A percentile compares a stretch with the other conserved stretches of the same genome.
Conservation (phyloP, 768 basidiomycete species). For the Mycena galopus region DNA sequence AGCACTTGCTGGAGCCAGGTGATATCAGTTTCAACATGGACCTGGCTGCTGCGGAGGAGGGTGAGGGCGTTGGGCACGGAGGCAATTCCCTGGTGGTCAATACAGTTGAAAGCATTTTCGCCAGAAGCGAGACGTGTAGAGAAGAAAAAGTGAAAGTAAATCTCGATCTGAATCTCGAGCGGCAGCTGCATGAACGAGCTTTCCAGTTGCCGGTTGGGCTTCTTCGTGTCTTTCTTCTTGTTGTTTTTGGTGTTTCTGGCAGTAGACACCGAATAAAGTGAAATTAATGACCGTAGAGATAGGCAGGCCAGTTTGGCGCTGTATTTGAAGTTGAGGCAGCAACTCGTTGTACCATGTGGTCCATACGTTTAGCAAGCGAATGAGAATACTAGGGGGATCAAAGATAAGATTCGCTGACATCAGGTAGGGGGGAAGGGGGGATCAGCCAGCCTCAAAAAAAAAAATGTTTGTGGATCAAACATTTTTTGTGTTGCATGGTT, state of each 20-base stretch:
- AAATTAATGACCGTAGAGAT: no score
- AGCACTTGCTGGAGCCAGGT: conserved; percentile 21
- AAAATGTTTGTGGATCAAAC: no score
- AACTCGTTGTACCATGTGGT: no score
- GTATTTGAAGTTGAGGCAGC: no score
- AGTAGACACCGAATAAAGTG: no score
- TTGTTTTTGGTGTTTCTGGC: background rate
- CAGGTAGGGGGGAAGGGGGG: no score
- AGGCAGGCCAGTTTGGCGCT: no score
- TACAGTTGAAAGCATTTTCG: background rate
- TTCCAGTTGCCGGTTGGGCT: background rate
- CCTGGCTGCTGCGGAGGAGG: conserved; percentile 9
- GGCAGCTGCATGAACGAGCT: conserved; percentile 7
- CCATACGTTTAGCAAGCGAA: no score
- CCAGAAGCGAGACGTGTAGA: conserved; percentile 18
- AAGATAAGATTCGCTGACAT: no score
- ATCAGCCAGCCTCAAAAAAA: no score
- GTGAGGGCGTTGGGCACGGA: conserved; percentile 5
- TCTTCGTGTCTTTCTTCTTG: background rate
- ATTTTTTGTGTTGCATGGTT: no score
- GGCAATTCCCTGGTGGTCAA: background rate
- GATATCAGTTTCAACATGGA: background rate
- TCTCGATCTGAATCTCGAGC: conserved; percentile 3
- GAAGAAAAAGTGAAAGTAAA: conserved; percentile 4
- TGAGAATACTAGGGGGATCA: no score